Evolutionary conservation across 2,329 filamentous ascomycete genomes (phyloP), one percentile per base, ranked within the genome.

Genomic region (Colletotrichum karsti): DNA sequence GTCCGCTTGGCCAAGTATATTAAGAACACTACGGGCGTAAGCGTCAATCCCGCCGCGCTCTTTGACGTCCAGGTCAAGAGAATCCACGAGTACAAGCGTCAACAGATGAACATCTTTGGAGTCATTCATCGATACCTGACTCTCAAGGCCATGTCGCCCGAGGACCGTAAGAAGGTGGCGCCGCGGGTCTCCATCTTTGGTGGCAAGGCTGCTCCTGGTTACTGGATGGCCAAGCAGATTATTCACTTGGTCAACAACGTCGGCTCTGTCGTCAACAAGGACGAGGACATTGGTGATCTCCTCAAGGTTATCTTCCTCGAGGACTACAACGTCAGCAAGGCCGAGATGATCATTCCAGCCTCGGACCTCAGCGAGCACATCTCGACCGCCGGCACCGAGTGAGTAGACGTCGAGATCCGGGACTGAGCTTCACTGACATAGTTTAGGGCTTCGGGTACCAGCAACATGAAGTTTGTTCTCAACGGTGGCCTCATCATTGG

Each of bases 141-240:
- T 13, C 91, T 99, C 78, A 99, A 98, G 84, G 87, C 89, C 37
- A 90, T 97, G 92, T 89, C 87, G 24, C 85, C 93, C 0, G 93
- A 94, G 74, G 92, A 97, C 78, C 90, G 91, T 72, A 95, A 97
- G 87, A 96, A 96, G 83, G 87, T 93, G 69, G 88, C 91, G 48
- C 94, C 95, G 15, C 92, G 95, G 57, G 96, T 98, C 9, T 96
- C 93, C 64, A 97, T 99, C 79, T 98, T 99, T 78, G 96, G 96
- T 77, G 96, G 96, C 74, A 99, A 99, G 83, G 96, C 96, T 26
- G 96, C 96, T 2, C 96, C 96, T 0, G 96, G 96, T 15, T 99
- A 99, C 85, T 99, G 96, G 96, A 99, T 98, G 96, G 96, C 96
- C 39, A 99, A 99, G 88, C 97, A 96, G 42, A 94, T 98, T 73